These are phyloP conservation scores for Zygoascus hellenicus DNA, from an alignment of 1,139 yeast species.

Conservation along the genomic window DNA sequence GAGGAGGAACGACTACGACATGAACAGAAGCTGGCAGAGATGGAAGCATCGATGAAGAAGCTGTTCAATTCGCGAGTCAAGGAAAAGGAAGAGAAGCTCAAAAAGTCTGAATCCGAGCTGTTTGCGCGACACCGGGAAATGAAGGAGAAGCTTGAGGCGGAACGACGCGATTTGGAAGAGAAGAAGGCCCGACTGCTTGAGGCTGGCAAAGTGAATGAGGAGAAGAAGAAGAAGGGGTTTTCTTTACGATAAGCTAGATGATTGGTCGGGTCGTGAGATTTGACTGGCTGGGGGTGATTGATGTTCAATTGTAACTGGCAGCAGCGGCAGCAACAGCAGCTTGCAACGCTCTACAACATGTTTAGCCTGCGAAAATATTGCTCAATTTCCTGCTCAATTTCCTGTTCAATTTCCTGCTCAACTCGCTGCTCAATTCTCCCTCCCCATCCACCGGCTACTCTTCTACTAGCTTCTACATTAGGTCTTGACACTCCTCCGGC, in stretches of 20 bases:
- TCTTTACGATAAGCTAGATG: slow-evolving; percentile 38
- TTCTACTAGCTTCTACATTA: too few relatives aligned
- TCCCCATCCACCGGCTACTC: too few relatives aligned
- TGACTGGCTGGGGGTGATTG: too few relatives aligned
- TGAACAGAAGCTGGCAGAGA: slow-evolving; percentile 87
- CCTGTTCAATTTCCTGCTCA: too few relatives aligned
- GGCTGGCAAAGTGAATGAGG: slow-evolving; percentile 55
- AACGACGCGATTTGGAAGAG: slow-evolving; percentile 83
- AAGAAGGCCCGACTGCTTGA: slow-evolving; percentile 75
- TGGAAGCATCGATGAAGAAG: slow-evolving; percentile 95
- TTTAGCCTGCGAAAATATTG: too few relatives aligned
- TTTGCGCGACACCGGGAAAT: slow-evolving; percentile 94
- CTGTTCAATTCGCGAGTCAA: slow-evolving; percentile 96
- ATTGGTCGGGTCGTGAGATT: neutral
- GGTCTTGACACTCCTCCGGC: too few relatives aligned
- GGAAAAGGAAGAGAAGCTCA: slow-evolving; percentile 95
- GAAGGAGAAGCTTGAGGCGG: slow-evolving; percentile 89
- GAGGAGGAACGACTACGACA: slow-evolving; percentile 92
- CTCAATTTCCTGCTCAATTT: too few relatives aligned
- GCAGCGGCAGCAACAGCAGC: too few relatives aligned
- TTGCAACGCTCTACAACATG: too few relatives aligned
- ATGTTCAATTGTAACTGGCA: too few relatives aligned
- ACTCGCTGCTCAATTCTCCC: too few relatives aligned
- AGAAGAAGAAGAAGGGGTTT: slow-evolving; percentile 54
- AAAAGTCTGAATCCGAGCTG: slow-evolving; percentile 94